Base-by-base conservation (phyloP, 345 rosid species). In the Microcos paniculata region DNA sequence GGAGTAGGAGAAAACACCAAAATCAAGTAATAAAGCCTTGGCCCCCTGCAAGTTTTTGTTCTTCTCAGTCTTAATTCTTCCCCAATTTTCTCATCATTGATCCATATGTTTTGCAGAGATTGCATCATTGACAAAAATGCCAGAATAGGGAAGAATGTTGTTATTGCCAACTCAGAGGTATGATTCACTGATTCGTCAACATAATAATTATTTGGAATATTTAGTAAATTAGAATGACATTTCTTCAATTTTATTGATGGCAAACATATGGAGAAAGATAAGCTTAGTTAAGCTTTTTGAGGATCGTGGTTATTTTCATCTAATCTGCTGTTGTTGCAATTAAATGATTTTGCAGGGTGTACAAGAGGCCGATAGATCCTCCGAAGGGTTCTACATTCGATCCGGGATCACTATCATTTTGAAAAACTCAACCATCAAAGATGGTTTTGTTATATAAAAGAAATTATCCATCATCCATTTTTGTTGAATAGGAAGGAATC, bases 61-160 rank as follows among this genome's bases (percentile, higher is more conserved):
- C 30, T 74, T 19, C 57, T 35, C 51, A 40, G 68, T 76, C 24
- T 14, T 70, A n/a, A 71, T 53, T 26, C 18, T 72, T 11, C 56
- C 73, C 80, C 59, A 68, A 5, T 13, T 24, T 21, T 35, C 53
- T 24, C 24, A 69, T 18, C 63, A 19, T 40, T 65, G 65, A n/a
- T n/a, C n/a, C n/a, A n/a, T n/a, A n/a, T 26, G 45, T 72, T 76
- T 62, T 76, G 75, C 85, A 95, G 99, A 69, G 93, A 87, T 26
- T 95, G 98, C 90, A 95, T 95, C 78, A 91, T 95, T 66, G 97
- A 95, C 87, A 95, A 95, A 83, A 91, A 95, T 82, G 96, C 97
- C 73, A 90, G 93, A 81, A 90, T 95, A 1, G 99, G 99, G 81
- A 95, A 91, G 86, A 89, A 91, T 75, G 97, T 90, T 24, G 79